Evolutionary conservation across 208 protist genomes (phyloP), one percentile per base, ranked within the genome.

Genomic region (Trichomonas tenax): DNA sequence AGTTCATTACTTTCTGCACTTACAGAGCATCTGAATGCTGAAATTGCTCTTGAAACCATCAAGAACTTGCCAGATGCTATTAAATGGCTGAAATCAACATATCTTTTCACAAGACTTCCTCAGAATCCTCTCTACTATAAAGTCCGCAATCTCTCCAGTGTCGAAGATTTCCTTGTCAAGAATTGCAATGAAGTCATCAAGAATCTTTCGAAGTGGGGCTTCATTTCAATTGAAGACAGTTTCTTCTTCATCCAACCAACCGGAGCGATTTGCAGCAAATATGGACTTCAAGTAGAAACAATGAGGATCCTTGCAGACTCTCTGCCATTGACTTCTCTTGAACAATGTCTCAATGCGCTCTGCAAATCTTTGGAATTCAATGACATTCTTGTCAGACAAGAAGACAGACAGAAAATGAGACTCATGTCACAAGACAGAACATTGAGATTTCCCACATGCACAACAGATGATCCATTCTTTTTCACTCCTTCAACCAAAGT

Each of bases 11-110:
- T 82, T 9, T 44, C 49, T 34, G 26, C 51, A 15, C 31, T 97
- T 0, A 40, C 96, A 36, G 97, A 96, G 36, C 97, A 97, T 86
- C 38, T 97, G 9, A 97, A 97, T 82, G 97, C 97, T 41, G 97
- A 97, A 93, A 97, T 96, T 96, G 96, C 45, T 51, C 41, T 96
- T 34, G 81, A 45, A 46, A n/a, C 72, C 10, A 63, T 96, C 44
- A 81, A 49, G 26, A 44, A 96, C 31, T 9, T 49, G 10, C 0
- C 6, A 34, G 63, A 96, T 88, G 96, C 46, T 38, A 15, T 89
- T 0, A 46, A 26, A 89, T 96, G 96, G 96, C 26, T 96, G 34
- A 96, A 26, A n/a, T 51, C 63, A 9, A 96, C 96, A 31, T 96
- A 44, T 49, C 23, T 96, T 0, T 82, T 31, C 34, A 89, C 45